Base-by-base conservation (phyloP, 2,329 filamentous ascomycete species). In the Aspergillus bombycis region DNA sequence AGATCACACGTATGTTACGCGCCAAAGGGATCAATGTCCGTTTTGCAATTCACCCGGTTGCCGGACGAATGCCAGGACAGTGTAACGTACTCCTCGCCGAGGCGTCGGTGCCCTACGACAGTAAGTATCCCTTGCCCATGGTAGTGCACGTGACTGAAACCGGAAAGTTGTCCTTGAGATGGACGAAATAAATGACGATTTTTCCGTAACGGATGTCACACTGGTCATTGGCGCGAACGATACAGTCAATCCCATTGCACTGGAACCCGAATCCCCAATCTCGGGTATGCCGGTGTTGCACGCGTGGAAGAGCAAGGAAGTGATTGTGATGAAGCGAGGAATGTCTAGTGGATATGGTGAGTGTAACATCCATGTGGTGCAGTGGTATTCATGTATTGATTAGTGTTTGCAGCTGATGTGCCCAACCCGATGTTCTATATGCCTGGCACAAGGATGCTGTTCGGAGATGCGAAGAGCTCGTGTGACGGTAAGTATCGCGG, bases 171-270 rank as follows among this genome's bases (percentile, higher is more conserved):
- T 96, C 32, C 84, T 96, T 53, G 93, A 97, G 79, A 96, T 96
- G 93, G 93, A 96, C 70, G 93, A 97, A 81, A 96, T 96, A 80
- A 97, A 96, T 77, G 93, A 96, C 66, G 93, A 96, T 72, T 97
- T 96, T 76, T 78, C 84, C 8, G 91, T 95, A 32, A 96, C 93
- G 0, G 93, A 96, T 71, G 83, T 96, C 11, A 93, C 92, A 0
- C 86, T 96, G 4, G 93, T 96, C 0, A 96, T 96, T 72, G 93
- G 93, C 3, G 93, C 93, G 10, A 96, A 97, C 70, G 93, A 97
- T 71, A 96, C 93, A 0, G 93, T 96, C 43, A 96, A 97, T 72
- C 93, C 93, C 0, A 94, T 94, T 71, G 92, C 93, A 0, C 80
- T 96, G 67, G 92, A 96, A 75, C 89, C 91, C 6, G 91, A 91